Base-by-base conservation (phyloP, 2,329 filamentous ascomycete genomes). In the Lecanicillium sp. region DNA sequence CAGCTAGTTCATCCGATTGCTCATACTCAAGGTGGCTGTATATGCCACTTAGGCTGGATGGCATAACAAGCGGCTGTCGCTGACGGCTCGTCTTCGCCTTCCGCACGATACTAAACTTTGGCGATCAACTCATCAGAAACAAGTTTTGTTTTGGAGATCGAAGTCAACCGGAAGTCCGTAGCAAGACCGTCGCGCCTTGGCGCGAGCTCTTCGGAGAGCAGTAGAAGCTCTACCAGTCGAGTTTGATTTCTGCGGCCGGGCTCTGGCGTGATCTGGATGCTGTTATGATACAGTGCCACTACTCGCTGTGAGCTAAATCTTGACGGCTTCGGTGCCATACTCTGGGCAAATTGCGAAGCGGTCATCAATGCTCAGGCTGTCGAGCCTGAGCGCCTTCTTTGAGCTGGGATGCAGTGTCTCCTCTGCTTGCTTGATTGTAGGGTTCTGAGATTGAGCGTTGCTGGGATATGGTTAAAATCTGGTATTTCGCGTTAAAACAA, bases 121-220 rank as follows among this genome's bases (percentile, higher is more conserved):
- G 56, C 30, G 12, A 39, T 42, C 19, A 32, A 27, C 6, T 52
- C 43, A 8, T 53, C 44, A 10, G 40, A 11, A 3, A 49, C 39
- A 7, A 67, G 44, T 20, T 55, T 51, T 10, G 32, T 48, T 2
- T 54, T 56, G 5, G 63, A 55, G 24, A 69, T 54, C 1, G 68
- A 47, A 0, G 58, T 65, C 1, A 61, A 58, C 48, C 51, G 59
- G 53, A 66, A 67, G 46, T 67, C 65, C 2, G 61, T 64, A 12
- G 62, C 61, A 4, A 67, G 47, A 42, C 60, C 54, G 11, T 37
- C 30, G 3, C 43, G 41, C 35, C 44, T 30, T 0, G 46, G 17
- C 0, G 46, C 48, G 5, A 65, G 38, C n/a, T 57, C 50, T 4
- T 46, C 29, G 21, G 56, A 43, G 19, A 55, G 55, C 14, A 63